Evolutionary conservation across 2,329 filamentous ascomycete genomes (phyloP), one percentile per base, ranked within the genome.

Genomic region (Phaeosphaeriaceae sp.): DNA sequence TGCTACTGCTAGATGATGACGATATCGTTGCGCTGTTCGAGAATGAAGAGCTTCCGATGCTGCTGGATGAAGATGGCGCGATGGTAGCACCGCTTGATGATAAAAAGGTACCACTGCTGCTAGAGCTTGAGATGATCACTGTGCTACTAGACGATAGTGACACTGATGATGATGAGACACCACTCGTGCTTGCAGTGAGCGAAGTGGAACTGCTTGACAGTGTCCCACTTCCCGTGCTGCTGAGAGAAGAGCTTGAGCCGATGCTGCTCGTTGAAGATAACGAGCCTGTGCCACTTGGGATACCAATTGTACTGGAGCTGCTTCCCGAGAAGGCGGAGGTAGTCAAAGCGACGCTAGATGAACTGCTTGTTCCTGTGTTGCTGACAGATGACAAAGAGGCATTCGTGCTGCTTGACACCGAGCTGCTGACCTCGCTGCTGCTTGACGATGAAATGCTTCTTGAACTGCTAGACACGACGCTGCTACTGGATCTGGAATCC

Each of bases 341-440:
- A 3, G 31, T 48, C 2, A 24, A 25, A 20, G 45, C 33, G 31
- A 31, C 33, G 20, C 36, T 51, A 13, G 21, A 42, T n/a, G 20
- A 44, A n/a, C 31, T 49, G 1, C 10, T 41, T 3, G 45, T 21
- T 17, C 10, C 27, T 7, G 24, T 49, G 48, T 47, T 57, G 33
- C 54, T 57, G 19, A 50, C 33, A 36, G 31, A 36, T 7, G 31
- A 36, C 31, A 36, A 36, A 7, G 31, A 36, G 11, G 13, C 13
- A 15, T 36, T 31, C 25, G 25, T 11, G 25, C 25, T 31, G 25
- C 25, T 31, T 6, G 25, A 31, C 15, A 13, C 20, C 9, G 22
- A 51, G 48, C 50, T 57, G 33, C 53, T 57, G 17, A 49, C 22
- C 4, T 19, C n/a, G 5, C 15, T 46, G 25, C 54, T 57, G 51